Base-by-base conservation (phyloP, 768 basidiomycete genomes). In the Hygrocybe punicea region DNA sequence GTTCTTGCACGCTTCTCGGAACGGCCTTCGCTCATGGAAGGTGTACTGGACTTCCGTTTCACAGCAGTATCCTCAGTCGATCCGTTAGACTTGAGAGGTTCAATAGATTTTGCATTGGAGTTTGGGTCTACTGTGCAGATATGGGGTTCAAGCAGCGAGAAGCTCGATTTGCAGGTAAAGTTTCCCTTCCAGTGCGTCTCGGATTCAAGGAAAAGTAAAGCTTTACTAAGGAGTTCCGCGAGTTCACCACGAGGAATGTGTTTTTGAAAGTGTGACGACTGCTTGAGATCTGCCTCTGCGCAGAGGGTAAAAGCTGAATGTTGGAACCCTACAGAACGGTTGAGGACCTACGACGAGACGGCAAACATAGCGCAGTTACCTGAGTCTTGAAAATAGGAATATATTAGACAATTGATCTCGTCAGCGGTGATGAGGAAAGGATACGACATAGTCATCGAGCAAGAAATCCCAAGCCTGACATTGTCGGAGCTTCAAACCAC, bases 251-350 rank as follows among this genome's bases (percentile, higher is more conserved):
- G 83, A 23, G 85, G 86, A 51, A 93, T 85, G 58, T 89, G 86
- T 65, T 86, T 88, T 60, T 80, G 76, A 58, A 85, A 80, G 60
- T 84, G 78, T 45, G 85, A 80, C 2, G 88, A 87, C 58, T 78
- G 78, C 55, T 91, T 86, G 49, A 93, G 78, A 37, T 81, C 82
- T 21, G 80, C 83, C 69, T 93, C 91, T 67, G 83, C 84, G 48
- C 84, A 83, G 29, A 93, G 75, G n/a, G 84, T 80, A 69, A 89
- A 93, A 6, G 91, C 90, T 29, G 90, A 84, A 66, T 93, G 91
- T 35, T 80, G 78, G 66, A 93, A 90, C 54, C 91, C 91, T 91
- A 39, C 10, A 25, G 44, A 49, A 13, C 62, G 58, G 46, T 42
- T 55, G 58, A 63, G 62, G 35, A 14, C 19, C 35, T 40, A 8